These are phyloP conservation scores for Ophiostoma sp. DNA, from an alignment of 2,329 filamentous ascomycete genomes.

Conservation along the genomic window DNA sequence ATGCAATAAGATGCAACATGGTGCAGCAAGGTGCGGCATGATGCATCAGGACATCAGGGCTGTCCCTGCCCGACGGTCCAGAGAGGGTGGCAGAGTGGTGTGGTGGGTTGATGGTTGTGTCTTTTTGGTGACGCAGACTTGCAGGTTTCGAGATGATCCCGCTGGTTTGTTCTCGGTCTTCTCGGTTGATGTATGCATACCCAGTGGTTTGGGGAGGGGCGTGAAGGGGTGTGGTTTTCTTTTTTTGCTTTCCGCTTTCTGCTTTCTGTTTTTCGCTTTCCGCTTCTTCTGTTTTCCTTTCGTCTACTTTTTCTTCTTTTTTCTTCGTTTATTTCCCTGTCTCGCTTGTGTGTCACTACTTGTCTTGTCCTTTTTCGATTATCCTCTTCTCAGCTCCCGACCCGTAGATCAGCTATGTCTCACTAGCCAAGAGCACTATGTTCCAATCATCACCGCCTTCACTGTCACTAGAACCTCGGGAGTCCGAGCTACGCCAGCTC, in stretches of 20 bases:
- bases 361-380: too few species aligned
- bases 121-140: neutral
- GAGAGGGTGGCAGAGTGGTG: neutral
- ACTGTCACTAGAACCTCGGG: neutral
- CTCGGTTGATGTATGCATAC: neutral
- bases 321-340: too few species aligned
- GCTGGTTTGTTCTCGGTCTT: constrained; percentile 5
- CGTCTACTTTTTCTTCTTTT: too few species aligned
- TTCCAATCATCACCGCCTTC: neutral
- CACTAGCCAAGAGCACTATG: neutral
- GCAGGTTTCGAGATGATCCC: neutral
- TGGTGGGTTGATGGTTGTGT: constrained; percentile 1
- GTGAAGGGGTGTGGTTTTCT: neutral
- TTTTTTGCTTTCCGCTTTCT: too few species aligned
- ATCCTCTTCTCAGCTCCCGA: too few species aligned
- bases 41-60: neutral
- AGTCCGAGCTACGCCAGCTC: neutral
- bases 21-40: neutral
- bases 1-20: neutral
- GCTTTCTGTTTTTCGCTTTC: too few species aligned
- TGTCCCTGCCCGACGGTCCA: constrained; percentile 2
- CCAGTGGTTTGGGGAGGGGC: neutral
- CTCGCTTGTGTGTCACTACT: too few species aligned
- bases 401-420: neutral
- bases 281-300: neutral